These are phyloP conservation scores for Erythrophleum fordii DNA, from an alignment of 306 rosid species.

Conservation along the genomic window DNA sequence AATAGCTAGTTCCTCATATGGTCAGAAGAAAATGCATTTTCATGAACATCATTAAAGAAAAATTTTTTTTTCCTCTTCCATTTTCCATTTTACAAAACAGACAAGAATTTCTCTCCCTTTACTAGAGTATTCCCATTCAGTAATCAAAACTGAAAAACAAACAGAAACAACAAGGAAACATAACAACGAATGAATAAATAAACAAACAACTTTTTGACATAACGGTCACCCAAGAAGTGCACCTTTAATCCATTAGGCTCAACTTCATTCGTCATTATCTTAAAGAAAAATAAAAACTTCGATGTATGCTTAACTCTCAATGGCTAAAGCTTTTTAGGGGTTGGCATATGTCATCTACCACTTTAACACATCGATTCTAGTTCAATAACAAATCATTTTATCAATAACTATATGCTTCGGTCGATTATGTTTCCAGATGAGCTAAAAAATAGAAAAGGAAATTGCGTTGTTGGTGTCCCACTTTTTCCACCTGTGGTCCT, in stretches of 20 bases:
- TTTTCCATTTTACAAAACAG: background rate
- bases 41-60: background rate
- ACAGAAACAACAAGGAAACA: background rate
- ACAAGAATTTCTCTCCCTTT: background rate
- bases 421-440: background rate
- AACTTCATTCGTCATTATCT: background rate
- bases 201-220: background rate
- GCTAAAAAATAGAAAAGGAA: background rate
- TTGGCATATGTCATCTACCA: background rate
- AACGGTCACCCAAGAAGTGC: background rate
- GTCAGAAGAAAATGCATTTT: background rate
- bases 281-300: background rate
- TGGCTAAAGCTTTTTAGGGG: constrained; percentile 19
- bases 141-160: background rate
- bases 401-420: background rate
- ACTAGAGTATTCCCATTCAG: background rate
- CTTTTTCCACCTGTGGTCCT: background rate
- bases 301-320: constrained; percentile 16
- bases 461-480: background rate
- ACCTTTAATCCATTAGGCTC: background rate
- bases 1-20: background rate
- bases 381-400: background rate
- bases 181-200: background rate
- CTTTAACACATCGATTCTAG: background rate
- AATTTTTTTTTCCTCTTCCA: background rate